Evolutionary conservation across 164 flowering plant species (phyloP).

Genomic region (Tetrastigma voinierianum): DNA sequence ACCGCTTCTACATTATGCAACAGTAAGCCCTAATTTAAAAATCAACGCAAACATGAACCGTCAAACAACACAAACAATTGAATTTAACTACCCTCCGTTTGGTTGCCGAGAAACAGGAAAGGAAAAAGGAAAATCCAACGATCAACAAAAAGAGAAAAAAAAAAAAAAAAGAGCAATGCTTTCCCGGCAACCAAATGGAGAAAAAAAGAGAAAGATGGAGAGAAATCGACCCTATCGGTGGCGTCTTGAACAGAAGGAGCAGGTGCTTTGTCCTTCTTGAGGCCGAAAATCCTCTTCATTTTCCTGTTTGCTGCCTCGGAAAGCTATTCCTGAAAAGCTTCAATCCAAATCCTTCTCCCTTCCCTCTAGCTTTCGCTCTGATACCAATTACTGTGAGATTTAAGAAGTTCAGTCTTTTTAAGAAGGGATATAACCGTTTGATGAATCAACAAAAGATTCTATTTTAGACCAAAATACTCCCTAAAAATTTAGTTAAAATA

Average conservation of each 20-base stretch:
- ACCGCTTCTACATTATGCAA: not conserved
- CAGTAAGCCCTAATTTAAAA: not conserved
- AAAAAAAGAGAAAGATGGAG: not conserved
- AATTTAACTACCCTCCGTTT: not conserved
- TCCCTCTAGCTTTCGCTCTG: no score
- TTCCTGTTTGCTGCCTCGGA: conserved; percentile 7
- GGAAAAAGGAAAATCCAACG: no score
- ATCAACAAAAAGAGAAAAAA: not conserved
- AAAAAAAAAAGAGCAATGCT: not conserved
- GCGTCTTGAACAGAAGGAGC: conserved; percentile 79
- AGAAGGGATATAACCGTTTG: no score
- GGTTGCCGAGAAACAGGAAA: not conserved
- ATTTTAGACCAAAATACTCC: no score
- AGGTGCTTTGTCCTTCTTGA: conserved; percentile 85
- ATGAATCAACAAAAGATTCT: no score
- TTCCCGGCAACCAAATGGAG: not conserved
- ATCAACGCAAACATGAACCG: not conserved
- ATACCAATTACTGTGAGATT: no score
- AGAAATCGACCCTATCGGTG: conserved; percentile 56
- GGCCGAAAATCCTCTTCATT: conserved; percentile 89
- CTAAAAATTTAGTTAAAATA: no score
- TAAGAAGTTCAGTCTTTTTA: no score
- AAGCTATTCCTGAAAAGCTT: no score
- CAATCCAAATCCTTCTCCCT: no score
- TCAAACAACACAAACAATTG: not conserved